Percentiles rank a stretch among this genome's conserved stretches.
Evolutionary conservation across 129 eudicot species (phyloP).

Genomic region (Tagetes patula): DNA sequence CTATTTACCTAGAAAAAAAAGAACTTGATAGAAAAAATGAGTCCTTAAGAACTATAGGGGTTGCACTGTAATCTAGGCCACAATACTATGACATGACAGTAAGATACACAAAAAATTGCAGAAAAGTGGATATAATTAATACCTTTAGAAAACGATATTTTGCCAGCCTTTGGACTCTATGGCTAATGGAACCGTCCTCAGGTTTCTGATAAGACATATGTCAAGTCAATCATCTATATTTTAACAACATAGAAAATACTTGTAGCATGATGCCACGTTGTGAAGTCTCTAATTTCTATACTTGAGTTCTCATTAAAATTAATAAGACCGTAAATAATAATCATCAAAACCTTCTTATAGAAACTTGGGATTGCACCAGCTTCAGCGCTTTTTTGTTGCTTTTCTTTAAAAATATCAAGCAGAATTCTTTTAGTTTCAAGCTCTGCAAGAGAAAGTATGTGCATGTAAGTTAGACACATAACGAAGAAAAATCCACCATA

Average conservation of each 20-base stretch:
- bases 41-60: not conserved
- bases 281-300: constrained; percentile 6
- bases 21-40: constrained; percentile 4
- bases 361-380: constrained; percentile 90
- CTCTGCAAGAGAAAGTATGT: constrained; percentile 50
- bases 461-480: constrained; percentile 15
- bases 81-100: not conserved
- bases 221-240: constrained; percentile 4
- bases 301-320: not conserved
- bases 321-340: not conserved
- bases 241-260: not conserved
- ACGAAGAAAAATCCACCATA: constrained; percentile 8
- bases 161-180: constrained; percentile 93
- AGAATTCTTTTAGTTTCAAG: constrained; percentile 93
- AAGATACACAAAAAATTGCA: not conserved
- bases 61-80: constrained; percentile 4
- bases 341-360: constrained; percentile 75
- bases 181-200: constrained; percentile 95
- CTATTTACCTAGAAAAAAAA: not conserved
- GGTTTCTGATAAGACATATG: constrained; percentile 63
- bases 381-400: constrained; percentile 90
- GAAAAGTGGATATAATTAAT: constrained; percentile 14
- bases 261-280: not conserved
- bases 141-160: constrained; percentile 96
- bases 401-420: constrained; percentile 92